Conservation (phyloP, 2,329 filamentous ascomycete genomes). For the Aureobasidium namibiae region DNA sequence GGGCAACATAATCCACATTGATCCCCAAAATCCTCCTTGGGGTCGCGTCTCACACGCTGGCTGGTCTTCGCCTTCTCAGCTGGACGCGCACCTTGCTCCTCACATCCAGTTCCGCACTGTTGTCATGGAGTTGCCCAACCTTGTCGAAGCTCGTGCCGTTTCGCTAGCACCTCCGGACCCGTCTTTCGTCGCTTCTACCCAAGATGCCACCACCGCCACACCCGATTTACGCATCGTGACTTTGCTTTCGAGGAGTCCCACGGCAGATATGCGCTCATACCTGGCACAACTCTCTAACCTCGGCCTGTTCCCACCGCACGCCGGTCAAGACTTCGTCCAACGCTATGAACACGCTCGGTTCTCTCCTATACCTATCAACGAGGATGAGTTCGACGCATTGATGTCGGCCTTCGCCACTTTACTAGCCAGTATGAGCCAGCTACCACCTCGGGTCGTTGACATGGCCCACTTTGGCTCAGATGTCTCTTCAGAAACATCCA, state of each 20-base stretch:
- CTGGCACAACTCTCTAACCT: slow-evolving; percentile 61
- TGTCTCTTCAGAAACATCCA: neutral
- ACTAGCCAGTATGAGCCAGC: slow-evolving; percentile 58
- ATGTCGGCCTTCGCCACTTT: slow-evolving; percentile 82
- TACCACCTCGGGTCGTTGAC: neutral
- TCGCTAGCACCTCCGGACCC: slow-evolving; percentile 62
- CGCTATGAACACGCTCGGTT: slow-evolving; percentile 82
- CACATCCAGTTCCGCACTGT: slow-evolving; percentile 79
- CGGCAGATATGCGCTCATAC: slow-evolving; percentile 74
- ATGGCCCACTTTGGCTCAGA: neutral
- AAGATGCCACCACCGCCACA: slow-evolving; percentile 30
- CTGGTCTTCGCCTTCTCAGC: slow-evolving; percentile 68
- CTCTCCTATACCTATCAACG: slow-evolving; percentile 59
- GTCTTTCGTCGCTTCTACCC: slow-evolving; percentile 29
- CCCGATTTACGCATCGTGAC: slow-evolving; percentile 62
- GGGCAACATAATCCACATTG: slow-evolving; percentile 15
- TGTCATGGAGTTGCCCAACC: slow-evolving; percentile 72
- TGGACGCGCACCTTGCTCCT: slow-evolving; percentile 56
- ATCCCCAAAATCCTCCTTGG: slow-evolving; percentile 52
- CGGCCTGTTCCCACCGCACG: slow-evolving; percentile 50
- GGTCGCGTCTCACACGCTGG: slow-evolving; percentile 77
- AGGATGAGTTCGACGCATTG: slow-evolving; percentile 63
- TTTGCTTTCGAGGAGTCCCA: slow-evolving; percentile 60
- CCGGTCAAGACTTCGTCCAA: slow-evolving; percentile 55
- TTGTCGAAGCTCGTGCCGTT: slow-evolving; percentile 90